phyloP scores from a whole-genome alignment of 2,329 filamentous ascomycete species.

The Apiospora arundinis region DNA sequence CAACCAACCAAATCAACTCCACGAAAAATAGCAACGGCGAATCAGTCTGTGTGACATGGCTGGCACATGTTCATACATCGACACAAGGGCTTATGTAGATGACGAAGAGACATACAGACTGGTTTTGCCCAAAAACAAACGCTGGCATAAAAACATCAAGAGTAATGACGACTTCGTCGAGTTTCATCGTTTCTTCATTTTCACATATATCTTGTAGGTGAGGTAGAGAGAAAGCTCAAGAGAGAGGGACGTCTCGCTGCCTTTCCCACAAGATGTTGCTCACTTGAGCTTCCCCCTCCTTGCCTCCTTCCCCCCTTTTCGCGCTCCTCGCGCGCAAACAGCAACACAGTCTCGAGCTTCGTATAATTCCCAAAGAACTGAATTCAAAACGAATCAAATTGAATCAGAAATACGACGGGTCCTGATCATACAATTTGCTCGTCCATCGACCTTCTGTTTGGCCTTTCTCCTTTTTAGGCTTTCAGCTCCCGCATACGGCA shows the following conservation, averaged over 20 bases:
- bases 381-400: neutral
- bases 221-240: neutral
- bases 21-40: neutral
- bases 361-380: neutral
- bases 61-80: neutral
- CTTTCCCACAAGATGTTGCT: neutral
- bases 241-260: neutral
- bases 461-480: constrained; percentile 39
- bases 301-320: too few relatives aligned
- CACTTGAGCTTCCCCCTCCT: neutral
- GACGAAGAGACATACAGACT: neutral
- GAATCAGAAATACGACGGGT: neutral
- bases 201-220: neutral
- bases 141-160: neutral
- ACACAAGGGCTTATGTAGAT: neutral
- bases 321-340: too few relatives aligned
- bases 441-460: neutral
- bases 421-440: neutral
- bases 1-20: constrained; percentile 8
- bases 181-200: constrained; percentile 4
- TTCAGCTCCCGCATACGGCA: constrained; percentile 68
- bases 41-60: neutral
- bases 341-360: neutral
- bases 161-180: constrained; percentile 4
- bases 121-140: neutral